Conservation (phyloP, 148 eudicot genomes). For the Silene uniflora region DNA sequence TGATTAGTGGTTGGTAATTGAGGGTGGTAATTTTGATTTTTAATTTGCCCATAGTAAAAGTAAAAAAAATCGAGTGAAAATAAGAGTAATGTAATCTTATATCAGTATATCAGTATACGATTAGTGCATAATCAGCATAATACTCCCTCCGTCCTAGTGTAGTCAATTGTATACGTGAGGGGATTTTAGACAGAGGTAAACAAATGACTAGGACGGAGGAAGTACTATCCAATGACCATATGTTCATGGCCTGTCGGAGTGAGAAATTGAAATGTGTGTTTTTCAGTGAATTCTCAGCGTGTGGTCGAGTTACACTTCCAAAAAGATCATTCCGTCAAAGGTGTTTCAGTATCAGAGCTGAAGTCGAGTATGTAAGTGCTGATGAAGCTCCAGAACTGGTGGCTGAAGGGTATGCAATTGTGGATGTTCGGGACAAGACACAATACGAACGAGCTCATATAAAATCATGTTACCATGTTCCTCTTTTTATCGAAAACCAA, state of each 20-base stretch:
- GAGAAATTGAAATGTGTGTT: constrained; percentile 30
- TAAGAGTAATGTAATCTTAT: too few species aligned
- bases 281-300: constrained; percentile 64
- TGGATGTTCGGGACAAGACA: constrained; percentile 72
- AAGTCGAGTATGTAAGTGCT: constrained; percentile 56
- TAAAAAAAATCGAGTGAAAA: too few species aligned
- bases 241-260: constrained; percentile 14
- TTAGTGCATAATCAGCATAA: too few species aligned
- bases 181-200: too few species aligned
- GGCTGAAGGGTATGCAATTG: constrained; percentile 59
- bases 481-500: constrained; percentile 76
- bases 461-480: constrained; percentile 71
- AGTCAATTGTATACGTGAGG: too few species aligned
- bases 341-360: constrained; percentile 51
- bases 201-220: too few species aligned
- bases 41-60: too few species aligned
- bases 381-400: constrained; percentile 85
- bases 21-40: too few species aligned
- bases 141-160: too few species aligned
- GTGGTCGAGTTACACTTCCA: constrained; percentile 23
- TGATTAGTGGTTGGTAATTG: too few species aligned
- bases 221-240: neutral
- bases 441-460: constrained; percentile 87
- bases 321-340: constrained; percentile 33
- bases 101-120: too few species aligned